Percentiles rank a stretch among this genome's conserved stretches.
These are phyloP conservation scores for Kwoniella heveanensis DNA, from an alignment of 768 basidiomycete species.

Conservation along the genomic window DNA sequence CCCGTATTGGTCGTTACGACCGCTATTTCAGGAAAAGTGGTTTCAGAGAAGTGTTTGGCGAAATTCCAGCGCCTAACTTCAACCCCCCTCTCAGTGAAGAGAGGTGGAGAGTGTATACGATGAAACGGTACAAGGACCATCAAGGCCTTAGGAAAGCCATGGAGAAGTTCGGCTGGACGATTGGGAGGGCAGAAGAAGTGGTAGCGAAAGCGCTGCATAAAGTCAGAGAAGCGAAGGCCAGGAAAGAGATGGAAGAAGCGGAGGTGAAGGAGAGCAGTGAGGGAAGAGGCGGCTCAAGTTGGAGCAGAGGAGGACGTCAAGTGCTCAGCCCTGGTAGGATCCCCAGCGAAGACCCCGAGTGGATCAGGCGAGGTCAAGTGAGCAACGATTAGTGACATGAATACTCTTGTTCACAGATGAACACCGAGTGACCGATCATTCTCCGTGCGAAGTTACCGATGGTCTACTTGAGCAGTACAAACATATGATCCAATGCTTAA, in stretches of 20 bases:
- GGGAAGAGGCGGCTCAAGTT: neutral
- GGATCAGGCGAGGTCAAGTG: too few relatives aligned
- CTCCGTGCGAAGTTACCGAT: too few relatives aligned
- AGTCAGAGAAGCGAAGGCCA: neutral
- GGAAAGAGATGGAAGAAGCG: neutral
- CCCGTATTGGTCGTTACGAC: constrained; percentile 11
- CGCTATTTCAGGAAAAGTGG: constrained; percentile 1
- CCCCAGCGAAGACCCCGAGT: too few relatives aligned
- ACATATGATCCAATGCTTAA: too few relatives aligned
- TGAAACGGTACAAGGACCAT: constrained; percentile 1
- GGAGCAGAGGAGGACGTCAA: neutral
- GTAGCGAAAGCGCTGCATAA: too few relatives aligned
- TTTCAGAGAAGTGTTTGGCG: constrained; percentile 4
- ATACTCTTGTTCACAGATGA: too few relatives aligned
- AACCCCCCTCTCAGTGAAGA: neutral
- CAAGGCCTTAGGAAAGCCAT: neutral
- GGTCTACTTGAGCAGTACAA: too few relatives aligned
- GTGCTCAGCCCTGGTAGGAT: too few relatives aligned
- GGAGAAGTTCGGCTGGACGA: constrained; percentile 5
- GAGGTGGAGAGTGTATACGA: constrained; percentile 13
- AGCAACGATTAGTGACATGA: too few relatives aligned
- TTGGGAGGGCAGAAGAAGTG: constrained; percentile 8
- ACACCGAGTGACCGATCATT: too few relatives aligned
- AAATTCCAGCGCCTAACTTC: neutral
- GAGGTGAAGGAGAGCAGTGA: neutral